Evolutionary conservation across 1,284 basidiomycete genomes (phyloP).

Genomic region (Bondarzewia mesenterica): DNA sequence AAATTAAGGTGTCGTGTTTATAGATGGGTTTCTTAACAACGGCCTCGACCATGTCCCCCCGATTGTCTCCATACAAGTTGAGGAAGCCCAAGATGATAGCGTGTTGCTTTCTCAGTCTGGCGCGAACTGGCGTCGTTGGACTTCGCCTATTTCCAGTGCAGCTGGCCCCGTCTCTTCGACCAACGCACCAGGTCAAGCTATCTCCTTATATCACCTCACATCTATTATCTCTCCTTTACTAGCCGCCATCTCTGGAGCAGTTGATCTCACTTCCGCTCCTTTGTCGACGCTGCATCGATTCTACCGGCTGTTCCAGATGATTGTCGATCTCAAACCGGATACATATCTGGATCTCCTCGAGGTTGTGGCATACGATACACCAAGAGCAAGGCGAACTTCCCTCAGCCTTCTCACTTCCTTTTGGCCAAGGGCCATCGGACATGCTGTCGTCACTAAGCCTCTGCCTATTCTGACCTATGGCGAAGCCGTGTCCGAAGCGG

Average conservation of each 20-base stretch:
- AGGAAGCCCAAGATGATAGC: slow-evolving; percentile 36
- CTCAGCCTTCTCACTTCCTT: slow-evolving; percentile 48
- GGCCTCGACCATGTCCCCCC: slow-evolving; percentile 19
- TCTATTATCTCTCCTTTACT: slow-evolving; percentile 54
- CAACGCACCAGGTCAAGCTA: slow-evolving; percentile 48
- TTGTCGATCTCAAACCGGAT: slow-evolving; percentile 59
- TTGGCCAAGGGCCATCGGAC: slow-evolving; percentile 64
- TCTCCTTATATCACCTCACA: slow-evolving; percentile 48
- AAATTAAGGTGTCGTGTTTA: no score
- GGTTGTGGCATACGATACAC: slow-evolving; percentile 57
- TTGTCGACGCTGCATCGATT: slow-evolving; percentile 41
- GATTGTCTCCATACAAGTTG: slow-evolving; percentile 53
- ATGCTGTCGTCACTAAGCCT: slow-evolving; percentile 46
- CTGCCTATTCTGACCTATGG: slow-evolving; percentile 29
- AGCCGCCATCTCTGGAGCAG: slow-evolving; percentile 47
- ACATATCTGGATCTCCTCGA: slow-evolving; percentile 62
- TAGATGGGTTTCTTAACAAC: slow-evolving; percentile 1
- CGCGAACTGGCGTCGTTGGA: slow-evolving; percentile 24
- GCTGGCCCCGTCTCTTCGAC: slow-evolving; percentile 34
- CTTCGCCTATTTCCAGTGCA: slow-evolving; percentile 10
- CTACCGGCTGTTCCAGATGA: slow-evolving; percentile 45
- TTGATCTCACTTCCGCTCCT: slow-evolving; percentile 30
- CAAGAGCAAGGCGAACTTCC: slow-evolving; percentile 45
- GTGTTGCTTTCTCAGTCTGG: neutral
- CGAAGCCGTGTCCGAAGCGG: neutral